Evolutionary conservation across 805 yeast species (phyloP), one percentile per base, ranked within the genome.

Genomic region (Metschnikowia lunata): DNA sequence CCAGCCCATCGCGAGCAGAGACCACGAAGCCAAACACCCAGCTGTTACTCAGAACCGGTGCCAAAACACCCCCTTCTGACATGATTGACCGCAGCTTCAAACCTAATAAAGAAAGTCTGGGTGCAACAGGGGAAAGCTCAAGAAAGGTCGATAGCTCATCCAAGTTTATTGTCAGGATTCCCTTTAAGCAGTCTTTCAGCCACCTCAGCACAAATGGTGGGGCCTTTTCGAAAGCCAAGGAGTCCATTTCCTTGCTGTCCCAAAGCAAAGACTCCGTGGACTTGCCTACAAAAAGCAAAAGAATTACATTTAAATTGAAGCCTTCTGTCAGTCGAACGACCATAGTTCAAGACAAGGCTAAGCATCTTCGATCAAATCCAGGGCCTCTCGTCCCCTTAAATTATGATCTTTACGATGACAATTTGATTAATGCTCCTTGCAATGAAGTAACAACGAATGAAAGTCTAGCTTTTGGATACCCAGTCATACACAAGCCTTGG

Each of bases 331-430:
- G 47, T 40, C 40, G 59, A 33, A 71, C 75, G n/a, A 66, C 69
- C 7, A 58, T 70, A 0, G 29, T 62, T 4, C 60, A 57, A 26
- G 57, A 58, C 14, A 55, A 58, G 13, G 55, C 58, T 42, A 66
- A 63, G 47, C 46, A 56, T 12, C 54, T 69, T 8, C 51, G 72
- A 29, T 64, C 65, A 30, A 56, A 63, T 12, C 74, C 75, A 0
- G 74, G 74, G 1, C 74, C 76, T 1, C 51, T 70, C 36, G 55
- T 70, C 4, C 61, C 65, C 0, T 49, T 71, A 27, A 50, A 57
- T 39, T 69, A 63, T 45, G 67, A 63, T 36, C 50, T 62, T 9
- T 70, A 71, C 43, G 75, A 71, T 45, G 73, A 67, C 12, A 66
- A 64, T 49, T 38, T 61, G 9, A 43, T 67, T 34, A 41, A 43